Base-by-base conservation (phyloP, 306 rosid genomes). In the Quercus glauca region DNA sequence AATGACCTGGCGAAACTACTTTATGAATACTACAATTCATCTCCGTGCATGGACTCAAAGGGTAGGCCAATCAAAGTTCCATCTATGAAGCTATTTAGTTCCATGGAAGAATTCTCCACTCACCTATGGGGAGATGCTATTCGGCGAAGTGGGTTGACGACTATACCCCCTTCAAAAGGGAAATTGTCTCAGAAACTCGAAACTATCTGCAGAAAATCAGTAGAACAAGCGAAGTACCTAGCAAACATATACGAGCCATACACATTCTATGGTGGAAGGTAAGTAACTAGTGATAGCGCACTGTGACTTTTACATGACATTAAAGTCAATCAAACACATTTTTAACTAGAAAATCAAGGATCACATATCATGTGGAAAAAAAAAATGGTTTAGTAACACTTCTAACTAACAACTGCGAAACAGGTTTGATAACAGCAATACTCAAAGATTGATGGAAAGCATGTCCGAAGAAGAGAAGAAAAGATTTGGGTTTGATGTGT, bases 241-340 rank as follows among this genome's bases (percentile, higher is more conserved):
- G 99, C 97, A 79, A 89, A 82, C 65, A 88, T 94, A 73, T 94
- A 94, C 74, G 89, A 92, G 79, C 97, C 98, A 7, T 94, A 94
- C 79, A 87, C 98, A 79, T 94, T 94, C 81, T 94, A 89, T 82
- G 91, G 92, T 83, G 99, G 99, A 90, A 95, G 98, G 99, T 93
- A 84, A 76, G 81, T 67, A 75, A 25, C 53, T 61, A 60, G 70
- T 60, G 25, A 69, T 17, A 69, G 18, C 8, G 15, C 5, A 10
- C 14, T 60, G 29, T 3, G 19, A 23, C 25, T 60, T 60, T 8
- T 18, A 59, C 31, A 59, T 59, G 65, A 21, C 65, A 59, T 37
- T 35, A 17, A 5, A 69, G 56, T 25, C 67, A 25, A 60, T 60
- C 12, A 60, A 60, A 26, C 33, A 5, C 33, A 60, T 60, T 23